These are phyloP conservation scores for Corymbia calophylla DNA, from an alignment of 441 rosid genomes.

Conservation along the genomic window DNA sequence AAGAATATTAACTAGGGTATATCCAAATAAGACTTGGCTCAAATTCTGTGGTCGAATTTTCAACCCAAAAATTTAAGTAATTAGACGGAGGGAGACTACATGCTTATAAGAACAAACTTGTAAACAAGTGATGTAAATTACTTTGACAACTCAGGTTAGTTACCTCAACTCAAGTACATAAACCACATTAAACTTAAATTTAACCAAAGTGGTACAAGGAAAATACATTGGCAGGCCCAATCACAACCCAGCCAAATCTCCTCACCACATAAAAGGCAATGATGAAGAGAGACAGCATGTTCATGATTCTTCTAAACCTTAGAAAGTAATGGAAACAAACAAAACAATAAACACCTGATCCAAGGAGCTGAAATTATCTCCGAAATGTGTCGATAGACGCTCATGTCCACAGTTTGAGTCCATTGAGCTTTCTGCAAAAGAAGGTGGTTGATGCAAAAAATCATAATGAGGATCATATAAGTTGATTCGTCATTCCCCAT, in stretches of 20 bases:
- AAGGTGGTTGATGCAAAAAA: slow-evolving; percentile 11
- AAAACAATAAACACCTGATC: slow-evolving; percentile 44
- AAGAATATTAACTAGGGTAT: neutral
- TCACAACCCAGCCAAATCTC: neutral
- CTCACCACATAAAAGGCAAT: neutral
- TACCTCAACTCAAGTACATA: neutral
- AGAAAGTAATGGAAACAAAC: neutral
- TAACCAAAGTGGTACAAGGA: neutral
- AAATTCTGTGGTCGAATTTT: neutral
- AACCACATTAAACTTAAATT: neutral
- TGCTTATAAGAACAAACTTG: neutral
- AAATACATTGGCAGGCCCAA: neutral
- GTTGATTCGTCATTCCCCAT: slow-evolving; percentile 23
- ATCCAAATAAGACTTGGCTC: neutral
- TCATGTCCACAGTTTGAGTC: slow-evolving; percentile 10
- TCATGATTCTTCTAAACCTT: neutral
- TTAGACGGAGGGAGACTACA: neutral
- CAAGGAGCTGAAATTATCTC: slow-evolving; percentile 67
- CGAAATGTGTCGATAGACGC: slow-evolving; percentile 36
- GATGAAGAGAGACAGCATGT: neutral
- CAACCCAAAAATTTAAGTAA: neutral
- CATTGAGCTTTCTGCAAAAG: slow-evolving; percentile 25
- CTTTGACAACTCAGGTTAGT: neutral
- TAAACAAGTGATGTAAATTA: neutral
- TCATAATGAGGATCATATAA: slow-evolving; percentile 8